Evolutionary conservation across 352 stramenopile species (phyloP).

Genomic region (Peronosclerospora sorghi): DNA sequence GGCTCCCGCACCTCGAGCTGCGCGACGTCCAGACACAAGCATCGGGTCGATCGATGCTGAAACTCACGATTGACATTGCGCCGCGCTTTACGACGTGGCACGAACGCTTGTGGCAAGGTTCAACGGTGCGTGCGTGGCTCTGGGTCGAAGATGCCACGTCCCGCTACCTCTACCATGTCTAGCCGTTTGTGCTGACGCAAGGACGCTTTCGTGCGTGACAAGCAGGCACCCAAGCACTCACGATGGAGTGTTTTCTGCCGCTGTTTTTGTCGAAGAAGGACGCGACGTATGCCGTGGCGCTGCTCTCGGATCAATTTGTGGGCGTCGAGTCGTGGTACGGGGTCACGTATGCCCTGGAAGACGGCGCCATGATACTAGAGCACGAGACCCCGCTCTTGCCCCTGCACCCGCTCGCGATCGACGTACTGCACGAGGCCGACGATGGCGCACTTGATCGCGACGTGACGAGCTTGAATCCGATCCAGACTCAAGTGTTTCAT

Average conservation of each 20-base stretch:
- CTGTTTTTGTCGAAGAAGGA: conserved; percentile 87
- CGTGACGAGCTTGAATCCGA: conserved; percentile 86
- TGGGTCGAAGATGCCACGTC: conserved; percentile 95
- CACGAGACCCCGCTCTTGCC: too few relatives aligned
- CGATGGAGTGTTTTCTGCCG: conserved; percentile 93
- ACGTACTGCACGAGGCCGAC: conserved; percentile 83
- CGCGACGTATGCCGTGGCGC: conserved; percentile 88
- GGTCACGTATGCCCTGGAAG: conserved; percentile 42
- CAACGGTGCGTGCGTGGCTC: conserved; percentile 86
- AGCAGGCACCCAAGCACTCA: conserved; percentile 48
- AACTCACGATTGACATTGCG: conserved; percentile 70
- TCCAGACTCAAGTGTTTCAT: conserved; percentile 98
- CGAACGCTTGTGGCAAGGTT: conserved; percentile 42
- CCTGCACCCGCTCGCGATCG: conserved; percentile 90
- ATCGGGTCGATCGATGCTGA: conserved; percentile 92
- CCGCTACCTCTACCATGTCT: conserved; percentile 90
- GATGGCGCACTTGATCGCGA: conserved; percentile 90
- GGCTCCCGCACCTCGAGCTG: too few relatives aligned
- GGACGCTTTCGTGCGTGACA: conserved; percentile 60
- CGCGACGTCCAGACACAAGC: conserved; percentile 89
- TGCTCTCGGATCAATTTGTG: conserved; percentile 95
- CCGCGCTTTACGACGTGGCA: conserved; percentile 69
- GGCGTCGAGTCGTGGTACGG: conserved; percentile 88
- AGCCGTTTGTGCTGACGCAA: conserved; percentile 83
- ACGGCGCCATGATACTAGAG: too few relatives aligned